Conservation (phyloP, 495 filamentous ascomycete genomes). For the Neurospora sublineolata region DNA sequence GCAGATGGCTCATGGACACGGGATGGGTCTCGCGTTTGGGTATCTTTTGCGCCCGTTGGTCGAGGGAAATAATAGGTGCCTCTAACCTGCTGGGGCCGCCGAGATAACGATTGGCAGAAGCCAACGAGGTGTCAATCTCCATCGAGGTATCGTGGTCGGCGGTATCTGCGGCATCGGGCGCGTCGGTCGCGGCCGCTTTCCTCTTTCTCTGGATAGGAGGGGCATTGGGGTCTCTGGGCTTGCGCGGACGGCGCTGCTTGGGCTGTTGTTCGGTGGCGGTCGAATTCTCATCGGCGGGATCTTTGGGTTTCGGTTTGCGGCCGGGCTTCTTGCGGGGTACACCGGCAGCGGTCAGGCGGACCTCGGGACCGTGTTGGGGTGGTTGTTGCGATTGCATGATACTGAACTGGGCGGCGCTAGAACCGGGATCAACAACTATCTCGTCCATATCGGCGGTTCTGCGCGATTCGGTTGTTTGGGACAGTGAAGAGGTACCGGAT, state of each 20-base stretch:
- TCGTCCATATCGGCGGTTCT: slow-evolving; percentile 27
- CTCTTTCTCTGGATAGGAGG: slow-evolving; percentile 40
- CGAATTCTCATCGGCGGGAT: slow-evolving; percentile 30
- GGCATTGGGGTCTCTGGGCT: slow-evolving; percentile 46
- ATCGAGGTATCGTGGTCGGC: slow-evolving; percentile 31
- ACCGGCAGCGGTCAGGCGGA: slow-evolving; percentile 33
- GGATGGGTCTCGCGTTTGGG: slow-evolving; percentile 30
- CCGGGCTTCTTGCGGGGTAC: slow-evolving; percentile 39
- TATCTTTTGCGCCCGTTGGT: slow-evolving; percentile 18
- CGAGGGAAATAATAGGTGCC: slow-evolving; percentile 8
- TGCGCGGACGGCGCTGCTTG: slow-evolving; percentile 42
- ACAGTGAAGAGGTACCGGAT: neutral
- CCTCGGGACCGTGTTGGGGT: slow-evolving; percentile 10
- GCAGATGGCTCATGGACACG: slow-evolving; percentile 38
- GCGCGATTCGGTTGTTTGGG: slow-evolving; percentile 16
- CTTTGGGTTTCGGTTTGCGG: slow-evolving; percentile 40
- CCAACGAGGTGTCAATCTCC: slow-evolving; percentile 13
- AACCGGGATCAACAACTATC: slow-evolving; percentile 27
- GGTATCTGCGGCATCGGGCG: slow-evolving; percentile 16
- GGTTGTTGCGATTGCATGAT: slow-evolving; percentile 22
- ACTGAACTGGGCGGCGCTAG: slow-evolving; percentile 14
- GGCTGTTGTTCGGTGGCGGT: slow-evolving; percentile 27
- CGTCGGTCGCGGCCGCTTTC: slow-evolving; percentile 31
- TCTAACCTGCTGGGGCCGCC: neutral
- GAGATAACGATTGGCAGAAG: neutral